Base-by-base conservation (phyloP, 805 yeast genomes). In the Candida quercuum region DNA sequence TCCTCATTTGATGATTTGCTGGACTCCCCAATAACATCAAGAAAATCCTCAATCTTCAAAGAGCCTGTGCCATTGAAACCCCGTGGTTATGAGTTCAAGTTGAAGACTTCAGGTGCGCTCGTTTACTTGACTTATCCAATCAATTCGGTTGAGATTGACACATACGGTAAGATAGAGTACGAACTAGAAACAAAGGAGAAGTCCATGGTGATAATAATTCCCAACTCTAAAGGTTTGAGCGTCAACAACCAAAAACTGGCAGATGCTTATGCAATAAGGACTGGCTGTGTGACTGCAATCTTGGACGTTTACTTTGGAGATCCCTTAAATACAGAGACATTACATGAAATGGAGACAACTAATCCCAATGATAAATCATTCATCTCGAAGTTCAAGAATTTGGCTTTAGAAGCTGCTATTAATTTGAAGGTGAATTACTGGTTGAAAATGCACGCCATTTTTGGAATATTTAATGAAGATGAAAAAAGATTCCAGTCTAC, bases 271-370 rank as follows among this genome's bases (percentile, higher is more conserved):
- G 46, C 57, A 0, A 46, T 52, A 4, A 43, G 57, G 25, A 46
- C 57, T 5, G 57, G 57, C 2, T 52, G 57, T 41, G 57, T 52
- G 15, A 47, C 49, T 28, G 54, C 55, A 2, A 25, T 52, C 11
- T 19, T 52, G 11, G 57, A 52, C 28, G 26, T 49, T 3, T 52
- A 52, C 39, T 47, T 44, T 25, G 32, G 41, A 25, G 55, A 52
- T 33, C 42, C 52, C 5, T 38, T 52, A 25, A 39, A 36, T 24
- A n/a, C 38, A 3, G 48, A 42, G 22, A 4, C 33, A 2, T 41
- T 41, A 4, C 16, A 36, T 6, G 33, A 29, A 3, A 39, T 19
- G 2, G 26, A 28, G 1, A 21, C 22, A 3, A 6, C 17, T 7
- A n/a, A 22, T 22, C 24, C 17, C 15, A n/a, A 32, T 2, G 17